Conservation (phyloP, 371 early-diverging fungal genomes). For the Zychaea mexicana region DNA sequence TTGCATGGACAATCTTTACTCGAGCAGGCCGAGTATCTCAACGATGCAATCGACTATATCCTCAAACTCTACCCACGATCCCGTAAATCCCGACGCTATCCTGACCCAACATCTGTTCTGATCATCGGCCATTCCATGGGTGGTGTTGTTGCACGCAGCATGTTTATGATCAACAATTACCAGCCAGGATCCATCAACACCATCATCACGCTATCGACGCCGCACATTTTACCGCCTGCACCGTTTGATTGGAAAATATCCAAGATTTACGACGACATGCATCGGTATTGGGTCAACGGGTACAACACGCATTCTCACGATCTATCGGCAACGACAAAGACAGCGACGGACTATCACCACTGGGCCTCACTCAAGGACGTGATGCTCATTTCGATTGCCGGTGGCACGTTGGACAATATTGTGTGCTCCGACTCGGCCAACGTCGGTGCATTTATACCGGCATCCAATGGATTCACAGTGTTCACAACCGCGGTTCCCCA, state of each 20-base stretch:
- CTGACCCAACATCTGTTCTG: conserved; percentile 74
- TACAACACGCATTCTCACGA: too few relatives aligned
- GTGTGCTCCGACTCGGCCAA: conserved; percentile 82
- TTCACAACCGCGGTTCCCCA: conserved; percentile 79
- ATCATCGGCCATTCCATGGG: conserved; percentile 97
- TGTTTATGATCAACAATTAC: conserved; percentile 77
- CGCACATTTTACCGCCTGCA: conserved; percentile 86
- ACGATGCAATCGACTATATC: conserved; percentile 86
- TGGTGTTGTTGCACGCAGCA: conserved; percentile 88
- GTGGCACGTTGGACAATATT: conserved; percentile 88
- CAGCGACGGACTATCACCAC: neutral
- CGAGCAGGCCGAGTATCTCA: conserved; percentile 86
- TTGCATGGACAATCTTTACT: conserved; percentile 77
- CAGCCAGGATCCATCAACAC: conserved; percentile 77
- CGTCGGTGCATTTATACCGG: conserved; percentile 71
- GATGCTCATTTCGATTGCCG: conserved; percentile 88
- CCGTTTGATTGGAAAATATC: conserved; percentile 79
- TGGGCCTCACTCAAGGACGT: conserved; percentile 49
- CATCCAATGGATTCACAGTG: conserved; percentile 74
- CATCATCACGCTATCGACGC: conserved; percentile 89
- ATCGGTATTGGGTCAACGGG: conserved; percentile 74
- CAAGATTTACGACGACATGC: conserved; percentile 73
- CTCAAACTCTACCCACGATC: conserved; percentile 67
- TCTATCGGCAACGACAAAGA: too few relatives aligned
- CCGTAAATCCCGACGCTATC: conserved; percentile 30